Conservation (phyloP, 345 rosid genomes). For the Euphorbia pulcherrima region DNA sequence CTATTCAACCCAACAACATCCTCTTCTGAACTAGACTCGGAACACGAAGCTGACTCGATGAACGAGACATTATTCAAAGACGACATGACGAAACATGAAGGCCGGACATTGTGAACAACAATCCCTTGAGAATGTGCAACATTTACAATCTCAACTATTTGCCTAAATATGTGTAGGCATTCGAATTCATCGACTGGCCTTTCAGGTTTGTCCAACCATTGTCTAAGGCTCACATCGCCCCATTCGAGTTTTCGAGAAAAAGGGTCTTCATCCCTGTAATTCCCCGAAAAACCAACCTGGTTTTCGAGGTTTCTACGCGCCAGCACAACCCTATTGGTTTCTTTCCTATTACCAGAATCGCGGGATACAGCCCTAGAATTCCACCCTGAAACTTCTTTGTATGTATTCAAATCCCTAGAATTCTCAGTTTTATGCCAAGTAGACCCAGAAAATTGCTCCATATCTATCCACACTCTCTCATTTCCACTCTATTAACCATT, state of each 20-base stretch:
- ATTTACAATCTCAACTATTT: constrained; percentile 79
- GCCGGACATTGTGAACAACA: constrained; percentile 82
- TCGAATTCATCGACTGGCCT: constrained; percentile 66
- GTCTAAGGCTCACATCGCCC: constrained; percentile 91
- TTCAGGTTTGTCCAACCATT: constrained; percentile 86
- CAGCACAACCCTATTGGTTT: constrained; percentile 36
- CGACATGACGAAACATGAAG: constrained; percentile 93
- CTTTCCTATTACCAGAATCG: constrained; percentile 43
- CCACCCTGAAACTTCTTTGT: constrained; percentile 52
- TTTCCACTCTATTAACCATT: constrained; percentile 41
- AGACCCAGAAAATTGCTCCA: constrained; percentile 85
- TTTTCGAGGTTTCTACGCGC: constrained; percentile 47
- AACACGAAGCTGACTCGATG: constrained; percentile 93
- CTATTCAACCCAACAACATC: constrained; percentile 43
- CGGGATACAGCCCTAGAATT: constrained; percentile 35
- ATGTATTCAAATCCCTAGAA: constrained; percentile 54
- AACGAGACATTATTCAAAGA: constrained; percentile 85
- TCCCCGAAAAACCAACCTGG: constrained; percentile 50
- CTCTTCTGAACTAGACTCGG: constrained; percentile 95
- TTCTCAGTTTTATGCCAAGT: constrained; percentile 51
- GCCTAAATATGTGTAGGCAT: constrained; percentile 91
- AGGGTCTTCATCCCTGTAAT: constrained; percentile 56
- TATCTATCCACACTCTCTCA: constrained; percentile 40
- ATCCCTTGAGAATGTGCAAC: constrained; percentile 89
- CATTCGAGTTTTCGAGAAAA: constrained; percentile 57